Percentiles rank a stretch among this genome's conserved stretches.
Evolutionary conservation across 164 flowering plant species (phyloP).

Genomic region (Nymphaea thermarum): DNA sequence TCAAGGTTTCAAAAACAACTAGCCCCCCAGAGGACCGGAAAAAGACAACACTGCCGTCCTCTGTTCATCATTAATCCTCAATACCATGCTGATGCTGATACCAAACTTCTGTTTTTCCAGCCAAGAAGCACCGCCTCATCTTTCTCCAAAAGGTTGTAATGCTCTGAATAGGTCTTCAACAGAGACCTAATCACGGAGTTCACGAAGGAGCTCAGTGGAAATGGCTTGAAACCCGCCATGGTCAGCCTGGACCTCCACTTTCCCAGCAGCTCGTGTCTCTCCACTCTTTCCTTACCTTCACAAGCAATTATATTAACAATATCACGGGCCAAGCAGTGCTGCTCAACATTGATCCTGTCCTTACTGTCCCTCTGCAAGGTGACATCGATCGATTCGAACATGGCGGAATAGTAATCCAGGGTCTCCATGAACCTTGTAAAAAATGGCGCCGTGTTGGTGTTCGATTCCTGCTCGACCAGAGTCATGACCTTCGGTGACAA

Average conservation of each 20-base stretch:
- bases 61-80: constrained; percentile 13
- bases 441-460: constrained; percentile 73
- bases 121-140: constrained; percentile 66
- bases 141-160: constrained; percentile 51
- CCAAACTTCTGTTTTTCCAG: constrained; percentile 53
- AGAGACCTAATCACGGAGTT: constrained; percentile 41
- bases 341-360: constrained; percentile 58
- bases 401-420: constrained; percentile 53
- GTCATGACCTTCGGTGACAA: constrained; percentile 58
- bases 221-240: constrained; percentile 69
- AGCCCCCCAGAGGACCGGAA: no score
- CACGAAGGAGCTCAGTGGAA: constrained; percentile 51
- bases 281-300: constrained; percentile 65
- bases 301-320: constrained; percentile 72
- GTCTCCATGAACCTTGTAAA: constrained; percentile 47
- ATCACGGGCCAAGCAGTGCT: constrained; percentile 70
- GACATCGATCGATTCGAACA: constrained; percentile 73
- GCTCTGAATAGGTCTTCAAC: constrained; percentile 39
- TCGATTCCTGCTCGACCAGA: constrained; percentile 72
- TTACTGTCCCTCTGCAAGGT: constrained; percentile 41
- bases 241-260: constrained; percentile 70
- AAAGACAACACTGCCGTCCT: background rate
- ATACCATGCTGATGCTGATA: constrained; percentile 74
- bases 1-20: no score
- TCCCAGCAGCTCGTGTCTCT: constrained; percentile 68